Evolutionary conservation across 2,329 filamentous ascomycete species (phyloP).

Genomic region (Fonsecaea erecta): DNA sequence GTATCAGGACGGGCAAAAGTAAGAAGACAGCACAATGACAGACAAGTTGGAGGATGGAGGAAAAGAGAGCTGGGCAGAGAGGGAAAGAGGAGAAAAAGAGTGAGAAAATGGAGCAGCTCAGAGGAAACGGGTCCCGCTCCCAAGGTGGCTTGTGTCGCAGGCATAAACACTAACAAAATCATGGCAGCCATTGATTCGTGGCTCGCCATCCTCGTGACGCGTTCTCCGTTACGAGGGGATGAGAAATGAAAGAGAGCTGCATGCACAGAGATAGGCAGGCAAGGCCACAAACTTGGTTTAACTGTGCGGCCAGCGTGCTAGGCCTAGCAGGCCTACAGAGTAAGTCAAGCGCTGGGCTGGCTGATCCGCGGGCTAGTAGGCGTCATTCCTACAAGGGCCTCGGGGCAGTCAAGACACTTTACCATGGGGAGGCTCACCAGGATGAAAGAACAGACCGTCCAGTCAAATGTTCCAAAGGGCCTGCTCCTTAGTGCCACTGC

Average conservation of each 20-base stretch:
- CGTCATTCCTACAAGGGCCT: conserved; percentile 4
- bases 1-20: not conserved
- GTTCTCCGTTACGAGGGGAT: conserved; percentile 13
- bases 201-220: conserved; percentile 18
- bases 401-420: not conserved
- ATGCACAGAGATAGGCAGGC: conserved; percentile 3
- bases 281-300: conserved; percentile 1
- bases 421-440: conserved; percentile 1
- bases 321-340: not conserved
- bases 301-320: not conserved
- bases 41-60: not conserved
- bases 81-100: not conserved
- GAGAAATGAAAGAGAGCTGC: conserved; percentile 9
- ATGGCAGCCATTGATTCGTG: conserved; percentile 16
- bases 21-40: not conserved
- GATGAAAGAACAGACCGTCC: not conserved
- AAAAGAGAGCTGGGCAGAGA: not conserved
- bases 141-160: conserved; percentile 15
- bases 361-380: conserved; percentile 1
- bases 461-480: not conserved
- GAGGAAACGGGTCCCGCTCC: not conserved
- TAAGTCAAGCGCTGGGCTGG: not conserved
- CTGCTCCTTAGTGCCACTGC: conserved; percentile 2
- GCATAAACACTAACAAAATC: conserved; percentile 5
- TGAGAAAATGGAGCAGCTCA: conserved; percentile 8